Evolutionary conservation across 306 rosid species (phyloP), one percentile per base, ranked within the genome.

Genomic region (Lathyrus tuberosus): DNA sequence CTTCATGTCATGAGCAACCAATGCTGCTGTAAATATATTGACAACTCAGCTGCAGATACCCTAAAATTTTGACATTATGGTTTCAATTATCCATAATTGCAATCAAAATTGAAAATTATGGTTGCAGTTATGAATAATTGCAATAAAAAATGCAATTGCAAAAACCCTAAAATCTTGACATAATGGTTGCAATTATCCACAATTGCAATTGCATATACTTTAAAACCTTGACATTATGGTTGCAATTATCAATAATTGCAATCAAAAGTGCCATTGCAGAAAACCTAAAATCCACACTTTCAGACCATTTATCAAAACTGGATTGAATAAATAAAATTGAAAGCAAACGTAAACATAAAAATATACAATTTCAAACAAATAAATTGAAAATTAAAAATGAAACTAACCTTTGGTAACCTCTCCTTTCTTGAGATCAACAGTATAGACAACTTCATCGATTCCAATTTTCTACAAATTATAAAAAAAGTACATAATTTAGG

Each of bases 391-490:
- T 17, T 12, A 18, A 49, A 69, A 37, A 16, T 17, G 12, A 18
- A 42, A 70, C 86, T 6, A 79, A 90, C 98, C 99, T 91, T 87
- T 87, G 70, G 41, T 70, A 60, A 94, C 95, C 53, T 84, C 84
- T 65, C 95, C 96, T 67, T 87, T 87, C 96, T 94, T 94, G 76
- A 91, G 91, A 89, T 94, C 96, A 83, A 94, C 83, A 1, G 84
- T 82, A 52, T 87, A 94, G 28, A 73, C 24, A 5, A 85, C 89
- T 89, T 91, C 97, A 9, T 94, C 69, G 72, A 84, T 18, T 69
- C 99, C 99, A 65, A 94, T 47, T 87, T 94, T 94, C 99, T 94
- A 73, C 28, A 49, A 60, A 56, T 64, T 15, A 65, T 4, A 16
- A 59, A 7, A 28, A 22, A 2, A 4, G 0, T 22, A 46, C 0